phyloP scores from a whole-genome alignment of 345 rosid species.

The Chamaenerion angustifolium region DNA sequence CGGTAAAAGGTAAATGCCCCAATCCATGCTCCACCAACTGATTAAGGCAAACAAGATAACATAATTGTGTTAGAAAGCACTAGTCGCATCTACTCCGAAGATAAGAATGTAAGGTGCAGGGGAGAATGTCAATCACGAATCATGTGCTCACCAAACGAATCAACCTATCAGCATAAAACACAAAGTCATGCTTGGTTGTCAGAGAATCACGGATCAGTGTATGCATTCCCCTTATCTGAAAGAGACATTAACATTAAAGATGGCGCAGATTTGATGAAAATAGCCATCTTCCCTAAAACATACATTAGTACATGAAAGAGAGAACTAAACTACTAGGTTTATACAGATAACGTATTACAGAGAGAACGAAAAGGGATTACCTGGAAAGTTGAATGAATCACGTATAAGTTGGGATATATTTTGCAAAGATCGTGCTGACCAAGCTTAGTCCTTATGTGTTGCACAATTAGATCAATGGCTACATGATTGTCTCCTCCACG shows the following conservation, averaged over 20 bases:
- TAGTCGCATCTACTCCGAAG: not conserved
- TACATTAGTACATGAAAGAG: not conserved
- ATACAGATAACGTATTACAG: conserved; percentile 1
- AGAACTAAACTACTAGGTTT: not conserved
- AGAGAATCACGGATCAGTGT: conserved; percentile 94
- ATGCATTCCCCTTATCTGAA: conserved; percentile 99
- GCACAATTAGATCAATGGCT: conserved; percentile 94
- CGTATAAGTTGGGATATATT: conserved; percentile 87
- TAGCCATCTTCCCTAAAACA: not conserved
- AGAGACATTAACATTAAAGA: conserved; percentile 3
- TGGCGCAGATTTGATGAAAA: not conserved
- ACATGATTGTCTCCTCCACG: conserved; percentile 99
- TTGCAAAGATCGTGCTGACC: conserved; percentile 98
- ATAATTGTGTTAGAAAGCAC: conserved; percentile 1
- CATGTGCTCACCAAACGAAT: conserved; percentile 78
- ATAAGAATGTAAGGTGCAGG: not conserved
- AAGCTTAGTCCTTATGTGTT: conserved; percentile 92
- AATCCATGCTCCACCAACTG: conserved; percentile 98
- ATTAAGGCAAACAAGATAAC: conserved; percentile 7
- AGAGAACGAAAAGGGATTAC: conserved; percentile 20
- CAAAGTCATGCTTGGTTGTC: conserved; percentile 90
- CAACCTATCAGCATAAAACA: conserved; percentile 89
- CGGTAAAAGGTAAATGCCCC: conserved; percentile 95
- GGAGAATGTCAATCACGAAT: conserved; percentile 1
- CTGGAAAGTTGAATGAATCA: conserved; percentile 97